phyloP scores from a whole-genome alignment of 2,329 filamentous ascomycete species.

The Fusarium denticulatum region DNA sequence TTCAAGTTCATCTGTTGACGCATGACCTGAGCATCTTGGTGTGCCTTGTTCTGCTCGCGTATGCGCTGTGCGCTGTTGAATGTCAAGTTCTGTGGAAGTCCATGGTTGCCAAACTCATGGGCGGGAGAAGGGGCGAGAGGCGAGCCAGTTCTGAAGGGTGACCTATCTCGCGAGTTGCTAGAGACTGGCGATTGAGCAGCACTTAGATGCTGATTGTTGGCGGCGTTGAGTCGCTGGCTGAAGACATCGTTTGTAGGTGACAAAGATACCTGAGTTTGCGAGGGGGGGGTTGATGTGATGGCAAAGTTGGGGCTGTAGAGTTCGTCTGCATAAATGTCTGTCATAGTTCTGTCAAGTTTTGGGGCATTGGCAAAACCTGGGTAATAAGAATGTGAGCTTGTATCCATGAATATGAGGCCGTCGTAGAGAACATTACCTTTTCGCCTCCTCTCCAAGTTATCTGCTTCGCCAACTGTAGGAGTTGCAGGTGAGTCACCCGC shows the following conservation, averaged over 20 bases:
- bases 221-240: constrained; percentile 79
- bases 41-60: constrained; percentile 69
- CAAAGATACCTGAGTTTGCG: constrained; percentile 57
- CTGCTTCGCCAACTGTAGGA: constrained; percentile 61
- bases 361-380: constrained; percentile 66
- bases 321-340: constrained; percentile 85
- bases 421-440: constrained; percentile 58
- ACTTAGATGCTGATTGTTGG: constrained; percentile 76
- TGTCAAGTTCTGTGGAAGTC: constrained; percentile 33
- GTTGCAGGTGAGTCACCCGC: constrained; percentile 69
- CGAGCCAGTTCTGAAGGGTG: constrained; percentile 82
- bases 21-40: constrained; percentile 63
- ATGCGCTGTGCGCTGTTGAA: constrained; percentile 67
- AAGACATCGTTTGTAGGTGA: constrained; percentile 70
- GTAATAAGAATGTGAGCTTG: constrained; percentile 68
- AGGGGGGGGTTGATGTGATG: constrained; percentile 65
- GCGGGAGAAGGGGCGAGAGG: constrained; percentile 62
- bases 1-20: constrained; percentile 54
- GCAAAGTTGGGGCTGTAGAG: constrained; percentile 78
- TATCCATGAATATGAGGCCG: constrained; percentile 12
- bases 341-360: constrained; percentile 86
- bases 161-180: constrained; percentile 70
- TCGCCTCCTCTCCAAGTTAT: constrained; percentile 60
- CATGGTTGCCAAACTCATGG: constrained; percentile 53
- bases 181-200: constrained; percentile 64